Percentiles rank a stretch among this genome's conserved stretches.
phyloP scores from a whole-genome alignment of 352 stramenopile species.

The Pythium dissotocum region DNA sequence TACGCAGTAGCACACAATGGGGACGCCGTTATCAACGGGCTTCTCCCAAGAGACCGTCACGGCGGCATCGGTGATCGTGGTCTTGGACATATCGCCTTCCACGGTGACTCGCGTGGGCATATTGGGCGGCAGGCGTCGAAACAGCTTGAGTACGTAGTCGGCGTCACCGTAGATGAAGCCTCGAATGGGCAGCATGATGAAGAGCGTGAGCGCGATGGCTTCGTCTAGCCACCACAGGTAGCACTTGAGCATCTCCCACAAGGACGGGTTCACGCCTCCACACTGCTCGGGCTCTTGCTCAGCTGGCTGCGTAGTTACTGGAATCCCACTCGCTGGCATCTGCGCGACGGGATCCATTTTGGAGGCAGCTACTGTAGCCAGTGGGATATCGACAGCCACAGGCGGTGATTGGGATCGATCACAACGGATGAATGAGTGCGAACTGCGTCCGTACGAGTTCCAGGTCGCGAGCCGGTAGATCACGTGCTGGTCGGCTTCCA shows the following conservation, averaged over 20 bases:
- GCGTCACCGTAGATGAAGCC: slow-evolving; percentile 85
- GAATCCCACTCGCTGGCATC: neutral
- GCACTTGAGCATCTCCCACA: slow-evolving; percentile 46
- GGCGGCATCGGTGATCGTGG: slow-evolving; percentile 51
- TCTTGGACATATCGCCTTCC: slow-evolving; percentile 59
- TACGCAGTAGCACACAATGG: slow-evolving; percentile 84
- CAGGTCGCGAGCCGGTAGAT: slow-evolving; percentile 79
- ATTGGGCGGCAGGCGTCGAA: slow-evolving; percentile 72
- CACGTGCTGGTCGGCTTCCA: slow-evolving; percentile 52
- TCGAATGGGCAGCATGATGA: slow-evolving; percentile 77
- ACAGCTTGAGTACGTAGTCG: slow-evolving; percentile 63
- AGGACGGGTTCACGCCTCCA: neutral
- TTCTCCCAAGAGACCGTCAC: slow-evolving; percentile 80
- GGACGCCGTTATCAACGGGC: slow-evolving; percentile 69
- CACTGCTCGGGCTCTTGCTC: slow-evolving; percentile 11
- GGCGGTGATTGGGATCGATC: slow-evolving; percentile 17
- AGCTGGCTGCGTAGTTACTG: neutral
- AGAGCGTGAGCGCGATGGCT: slow-evolving; percentile 67
- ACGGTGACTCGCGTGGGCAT: slow-evolving; percentile 82
- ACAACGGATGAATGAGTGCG: slow-evolving; percentile 60
- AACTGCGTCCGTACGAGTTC: slow-evolving; percentile 81
- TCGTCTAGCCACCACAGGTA: slow-evolving; percentile 89
- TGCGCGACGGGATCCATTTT: neutral
- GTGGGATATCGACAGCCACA: neutral
- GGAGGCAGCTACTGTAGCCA: neutral